Conservation (phyloP, 2,329 filamentous ascomycete genomes). For the Leptosphaerulina australis region DNA sequence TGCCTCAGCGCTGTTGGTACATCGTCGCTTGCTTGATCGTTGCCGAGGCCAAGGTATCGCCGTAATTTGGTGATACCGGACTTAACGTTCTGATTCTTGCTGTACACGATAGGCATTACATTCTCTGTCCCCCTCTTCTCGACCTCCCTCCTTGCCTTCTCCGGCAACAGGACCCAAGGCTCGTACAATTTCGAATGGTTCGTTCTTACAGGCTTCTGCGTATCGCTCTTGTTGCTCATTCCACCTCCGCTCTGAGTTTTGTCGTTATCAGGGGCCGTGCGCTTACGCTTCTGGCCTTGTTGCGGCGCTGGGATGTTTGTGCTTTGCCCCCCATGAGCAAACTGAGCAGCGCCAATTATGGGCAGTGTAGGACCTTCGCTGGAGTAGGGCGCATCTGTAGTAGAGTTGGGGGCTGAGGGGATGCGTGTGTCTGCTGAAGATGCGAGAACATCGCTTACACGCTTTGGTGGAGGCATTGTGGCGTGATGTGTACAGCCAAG, state of each 20-base stretch:
- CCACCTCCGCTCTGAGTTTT: neutral
- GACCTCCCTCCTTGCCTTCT: neutral
- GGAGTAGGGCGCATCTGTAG: slow-evolving; percentile 18
- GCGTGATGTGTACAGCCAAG: neutral
- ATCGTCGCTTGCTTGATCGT: too few relatives aligned
- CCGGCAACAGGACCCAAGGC: slow-evolving; percentile 28
- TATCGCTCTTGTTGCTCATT: neutral
- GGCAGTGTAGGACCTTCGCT: slow-evolving; percentile 34
- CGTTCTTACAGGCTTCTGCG: neutral
- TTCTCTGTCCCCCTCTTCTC: neutral
- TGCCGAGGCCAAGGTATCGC: slow-evolving; percentile 17
- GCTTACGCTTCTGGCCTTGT: slow-evolving; percentile 18
- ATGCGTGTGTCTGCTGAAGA: slow-evolving; percentile 20
- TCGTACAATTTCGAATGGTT: slow-evolving; percentile 25
- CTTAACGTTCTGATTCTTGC: slow-evolving; percentile 32
- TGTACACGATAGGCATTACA: slow-evolving; percentile 22
- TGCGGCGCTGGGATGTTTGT: neutral
- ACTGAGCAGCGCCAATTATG: slow-evolving; percentile 11
- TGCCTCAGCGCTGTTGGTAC: neutral
- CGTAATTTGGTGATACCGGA: slow-evolving; percentile 24
- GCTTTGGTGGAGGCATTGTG: slow-evolving; percentile 25
- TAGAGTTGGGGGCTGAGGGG: slow-evolving; percentile 2
- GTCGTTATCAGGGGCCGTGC: neutral
- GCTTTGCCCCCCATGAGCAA: neutral
- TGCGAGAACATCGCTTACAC: slow-evolving; percentile 32